Evolutionary conservation across 371 early-diverging fungal genomes (phyloP).

Genomic region (Mucor irregularis): DNA sequence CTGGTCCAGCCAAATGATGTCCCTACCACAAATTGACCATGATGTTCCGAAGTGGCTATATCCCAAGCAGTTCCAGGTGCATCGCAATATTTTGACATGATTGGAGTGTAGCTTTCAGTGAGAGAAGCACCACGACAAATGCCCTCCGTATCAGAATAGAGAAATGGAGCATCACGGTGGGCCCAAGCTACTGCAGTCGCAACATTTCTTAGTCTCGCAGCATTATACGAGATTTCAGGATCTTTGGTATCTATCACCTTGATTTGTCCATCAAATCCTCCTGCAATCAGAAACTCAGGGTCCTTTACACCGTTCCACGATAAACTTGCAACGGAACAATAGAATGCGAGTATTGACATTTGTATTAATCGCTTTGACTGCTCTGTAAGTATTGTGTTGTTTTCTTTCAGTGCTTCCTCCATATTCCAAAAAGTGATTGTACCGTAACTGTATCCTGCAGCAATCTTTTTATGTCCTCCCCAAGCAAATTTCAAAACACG

Average conservation of each 20-base stretch:
- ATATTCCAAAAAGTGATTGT: conserved; percentile 35
- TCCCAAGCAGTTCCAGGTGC: conserved; percentile 12
- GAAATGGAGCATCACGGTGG: background rate
- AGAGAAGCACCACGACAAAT: background rate
- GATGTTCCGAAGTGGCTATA: conserved; percentile 12
- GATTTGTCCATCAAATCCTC: conserved; percentile 48
- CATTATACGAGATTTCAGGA: conserved; percentile 16
- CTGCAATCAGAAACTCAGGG: conserved; percentile 17
- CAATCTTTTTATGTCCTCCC: conserved; percentile 40
- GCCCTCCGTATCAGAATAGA: conserved; percentile 4
- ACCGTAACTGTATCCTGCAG: conserved; percentile 14
- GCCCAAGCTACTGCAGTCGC: background rate
- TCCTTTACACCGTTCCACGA: conserved; percentile 22
- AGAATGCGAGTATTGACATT: conserved; percentile 23
- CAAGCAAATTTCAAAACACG: conserved; percentile 27
- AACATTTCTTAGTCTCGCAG: conserved; percentile 11
- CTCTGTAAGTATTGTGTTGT: background rate
- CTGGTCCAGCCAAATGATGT: conserved; percentile 15
- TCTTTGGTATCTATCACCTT: conserved; percentile 39
- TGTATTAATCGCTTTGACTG: background rate
- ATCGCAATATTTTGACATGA: background rate
- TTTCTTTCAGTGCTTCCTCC: conserved; percentile 7
- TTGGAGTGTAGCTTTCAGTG: background rate
- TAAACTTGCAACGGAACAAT: conserved; percentile 20
- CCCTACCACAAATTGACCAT: conserved; percentile 6